Evolutionary conservation across 1,284 basidiomycete species (phyloP), one percentile per base, ranked within the genome.

Genomic region (Tilletia walkeri): DNA sequence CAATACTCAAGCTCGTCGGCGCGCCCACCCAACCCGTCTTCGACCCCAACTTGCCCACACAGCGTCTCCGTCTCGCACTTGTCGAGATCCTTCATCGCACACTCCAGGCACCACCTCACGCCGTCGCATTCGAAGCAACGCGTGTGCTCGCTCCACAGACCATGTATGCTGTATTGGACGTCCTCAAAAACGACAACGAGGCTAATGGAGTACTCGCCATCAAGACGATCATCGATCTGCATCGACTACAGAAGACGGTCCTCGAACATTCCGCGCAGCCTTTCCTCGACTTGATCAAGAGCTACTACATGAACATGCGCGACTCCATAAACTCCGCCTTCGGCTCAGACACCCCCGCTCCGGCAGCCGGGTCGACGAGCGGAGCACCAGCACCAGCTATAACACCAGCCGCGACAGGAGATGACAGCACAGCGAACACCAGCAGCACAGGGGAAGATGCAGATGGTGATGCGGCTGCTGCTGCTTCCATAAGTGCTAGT

Each of bases 101-200:
- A 34, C 59, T 63, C 30, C 59, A 63, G n/a, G 59, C 59, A 10
- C 59, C 59, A 9, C 59, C 59, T 5, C 59, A 63, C 38, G 59
- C 59, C 38, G 59, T 63, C 59, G 59, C 59, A 18, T 18, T n/a
- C 18, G 59, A 63, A 16, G 59, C 59, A 3, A 63, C 59, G 1
- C 59, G 59, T 16, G 59, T 63, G 0, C 59, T 63, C 36, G 59
- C 59, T 41, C 59, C 59, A 38, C 90, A 88, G 18, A 88, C 98
- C 65, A 91, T 93, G 84, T 88, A 77, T 67, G 83, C 88, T 63
- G 86, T 97, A 88, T 88, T 98, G 68, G 87, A 91, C 75, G 86
- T 95, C 54, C 87, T 99, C 54, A 90, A 91, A 65, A 87, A 89
- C 74, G 97, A 99, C 86, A 98, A 96, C 82, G 96, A 99, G 85